phyloP scores from a whole-genome alignment of 495 filamentous ascomycete species.

The Halenospora varia region DNA sequence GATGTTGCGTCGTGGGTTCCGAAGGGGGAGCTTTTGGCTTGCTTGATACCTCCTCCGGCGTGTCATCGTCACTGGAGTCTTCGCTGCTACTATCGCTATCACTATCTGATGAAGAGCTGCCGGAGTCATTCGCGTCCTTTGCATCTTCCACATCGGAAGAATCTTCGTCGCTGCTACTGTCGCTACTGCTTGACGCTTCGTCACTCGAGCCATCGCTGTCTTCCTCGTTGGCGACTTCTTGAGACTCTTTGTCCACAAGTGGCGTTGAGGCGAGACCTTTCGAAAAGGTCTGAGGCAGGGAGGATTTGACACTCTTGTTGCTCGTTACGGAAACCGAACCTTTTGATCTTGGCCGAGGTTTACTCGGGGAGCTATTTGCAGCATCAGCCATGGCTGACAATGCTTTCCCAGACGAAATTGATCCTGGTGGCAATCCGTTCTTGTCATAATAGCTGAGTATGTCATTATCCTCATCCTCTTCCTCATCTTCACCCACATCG shows the following conservation, averaged over 20 bases:
- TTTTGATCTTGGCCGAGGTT: neutral
- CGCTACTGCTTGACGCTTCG: neutral
- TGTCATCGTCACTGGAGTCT: constrained; percentile 16
- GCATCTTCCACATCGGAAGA: constrained; percentile 11
- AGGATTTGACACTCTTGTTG: constrained; percentile 12
- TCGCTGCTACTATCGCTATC: constrained; percentile 11
- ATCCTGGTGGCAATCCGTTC: constrained; percentile 46
- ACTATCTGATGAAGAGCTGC: constrained; percentile 7
- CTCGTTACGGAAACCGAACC: constrained; percentile 9
- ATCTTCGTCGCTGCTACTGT: constrained; percentile 12
- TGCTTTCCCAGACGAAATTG: constrained; percentile 34
- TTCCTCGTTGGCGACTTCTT: constrained; percentile 13
- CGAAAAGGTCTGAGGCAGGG: neutral
- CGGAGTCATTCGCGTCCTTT: neutral
- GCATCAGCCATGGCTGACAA: constrained; percentile 18
- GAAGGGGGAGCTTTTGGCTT: constrained; percentile 5
- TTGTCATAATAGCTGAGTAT: constrained; percentile 37
- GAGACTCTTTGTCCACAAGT: constrained; percentile 12
- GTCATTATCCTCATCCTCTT: constrained; percentile 1
- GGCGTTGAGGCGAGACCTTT: constrained; percentile 19
- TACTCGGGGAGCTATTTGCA: constrained; percentile 9
- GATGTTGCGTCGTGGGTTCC: neutral
- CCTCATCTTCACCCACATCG: constrained; percentile 8
- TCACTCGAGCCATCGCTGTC: constrained; percentile 18
- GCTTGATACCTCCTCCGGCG: constrained; percentile 22